phyloP scores from a whole-genome alignment of 176 grass and related monocot genomes.

The Oryza nivara region DNA sequence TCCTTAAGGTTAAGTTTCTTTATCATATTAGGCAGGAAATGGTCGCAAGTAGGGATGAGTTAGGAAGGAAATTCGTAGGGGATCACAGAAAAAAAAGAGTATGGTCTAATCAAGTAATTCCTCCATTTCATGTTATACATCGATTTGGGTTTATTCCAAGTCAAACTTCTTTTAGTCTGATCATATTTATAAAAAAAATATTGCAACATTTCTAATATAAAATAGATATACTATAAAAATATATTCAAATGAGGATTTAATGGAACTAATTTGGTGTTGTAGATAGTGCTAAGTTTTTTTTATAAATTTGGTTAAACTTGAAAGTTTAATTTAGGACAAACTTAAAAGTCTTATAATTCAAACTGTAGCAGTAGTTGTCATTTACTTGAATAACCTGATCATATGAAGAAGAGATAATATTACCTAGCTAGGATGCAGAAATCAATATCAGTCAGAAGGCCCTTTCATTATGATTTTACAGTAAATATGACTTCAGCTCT shows the following conservation, averaged over 20 bases:
- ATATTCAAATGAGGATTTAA: too few relatives aligned
- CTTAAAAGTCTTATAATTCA: too few relatives aligned
- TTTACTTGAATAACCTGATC: slow-evolving; percentile 21
- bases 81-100: slow-evolving; percentile 3
- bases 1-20: slow-evolving; percentile 56
- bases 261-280: too few relatives aligned
- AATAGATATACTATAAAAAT: too few relatives aligned
- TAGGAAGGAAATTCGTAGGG: background rate
- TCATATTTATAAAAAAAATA: too few relatives aligned
- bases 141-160: too few relatives aligned
- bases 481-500: background rate
- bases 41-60: background rate
- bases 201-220: too few relatives aligned
- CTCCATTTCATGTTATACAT: too few relatives aligned
- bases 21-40: slow-evolving; percentile 1
- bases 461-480: slow-evolving; percentile 17
- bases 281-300: too few relatives aligned
- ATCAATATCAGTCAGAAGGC: background rate
- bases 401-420: background rate
- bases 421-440: background rate
- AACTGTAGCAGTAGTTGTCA: background rate
- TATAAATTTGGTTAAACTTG: too few relatives aligned
- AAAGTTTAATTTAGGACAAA: too few relatives aligned
- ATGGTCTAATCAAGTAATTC: background rate
- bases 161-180: too few relatives aligned